phyloP scores from a whole-genome alignment of 768 basidiomycete genomes.

The Boletus reticuloceps region DNA sequence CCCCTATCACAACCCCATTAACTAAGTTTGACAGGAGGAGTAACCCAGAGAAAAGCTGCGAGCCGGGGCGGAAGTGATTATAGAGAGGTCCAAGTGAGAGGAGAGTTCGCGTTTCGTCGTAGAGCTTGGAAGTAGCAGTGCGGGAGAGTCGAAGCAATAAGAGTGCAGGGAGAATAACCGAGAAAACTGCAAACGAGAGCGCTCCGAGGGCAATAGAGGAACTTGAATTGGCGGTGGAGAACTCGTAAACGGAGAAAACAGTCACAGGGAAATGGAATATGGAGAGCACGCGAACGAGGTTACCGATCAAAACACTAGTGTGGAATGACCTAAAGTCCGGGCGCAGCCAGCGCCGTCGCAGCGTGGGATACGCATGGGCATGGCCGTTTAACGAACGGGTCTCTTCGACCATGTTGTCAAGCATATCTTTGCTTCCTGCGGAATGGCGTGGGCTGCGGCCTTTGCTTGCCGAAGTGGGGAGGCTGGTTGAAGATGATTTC shows the following conservation, averaged over 20 bases:
- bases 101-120: conserved; percentile 91
- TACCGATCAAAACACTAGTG: conserved; percentile 79
- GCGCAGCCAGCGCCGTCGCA: conserved; percentile 37
- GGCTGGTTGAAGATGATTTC: conserved; percentile 14
- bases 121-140: conserved; percentile 85
- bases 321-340: conserved; percentile 76
- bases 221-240: conserved; percentile 44
- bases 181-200: conserved; percentile 77
- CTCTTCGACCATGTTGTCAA: conserved; percentile 36
- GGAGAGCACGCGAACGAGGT: conserved; percentile 86
- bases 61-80: conserved; percentile 90
- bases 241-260: conserved; percentile 77
- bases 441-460: conserved; percentile 42
- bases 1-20: conserved; percentile 84
- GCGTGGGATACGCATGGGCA: conserved; percentile 18
- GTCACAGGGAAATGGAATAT: conserved; percentile 95
- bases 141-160: conserved; percentile 75
- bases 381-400: conserved; percentile 28
- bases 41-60: conserved; percentile 82
- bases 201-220: conserved; percentile 76
- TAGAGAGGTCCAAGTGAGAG: conserved; percentile 90
- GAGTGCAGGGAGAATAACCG: conserved; percentile 70
- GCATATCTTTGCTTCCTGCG: conserved; percentile 49
- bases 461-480: conserved; percentile 20
- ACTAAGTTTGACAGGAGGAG: conserved; percentile 80